Evolutionary conservation across 2,329 filamentous ascomycete genomes (phyloP).

Genomic region (Canariomyces notabilis): DNA sequence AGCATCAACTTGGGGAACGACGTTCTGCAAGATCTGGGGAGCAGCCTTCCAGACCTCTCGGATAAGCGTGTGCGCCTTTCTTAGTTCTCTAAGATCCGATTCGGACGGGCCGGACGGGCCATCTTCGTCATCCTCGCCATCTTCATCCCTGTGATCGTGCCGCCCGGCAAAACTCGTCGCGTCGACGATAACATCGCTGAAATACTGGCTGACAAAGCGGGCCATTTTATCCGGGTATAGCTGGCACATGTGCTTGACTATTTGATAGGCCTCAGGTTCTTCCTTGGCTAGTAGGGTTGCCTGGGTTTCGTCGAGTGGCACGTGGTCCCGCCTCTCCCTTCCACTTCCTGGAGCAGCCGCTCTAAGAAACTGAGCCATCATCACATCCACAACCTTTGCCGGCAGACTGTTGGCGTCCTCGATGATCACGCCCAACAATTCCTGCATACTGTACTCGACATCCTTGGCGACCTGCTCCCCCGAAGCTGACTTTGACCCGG

Average conservation of each 20-base stretch:
- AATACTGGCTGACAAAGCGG: slow-evolving; percentile 90
- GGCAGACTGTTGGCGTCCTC: slow-evolving; percentile 79
- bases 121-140: slow-evolving; percentile 61
- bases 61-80: slow-evolving; percentile 83
- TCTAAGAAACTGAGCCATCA: slow-evolving; percentile 91
- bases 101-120: slow-evolving; percentile 62
- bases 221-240: slow-evolving; percentile 90
- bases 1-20: slow-evolving; percentile 87
- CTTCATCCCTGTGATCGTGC: slow-evolving; percentile 52
- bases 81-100: slow-evolving; percentile 79
- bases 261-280: slow-evolving; percentile 87
- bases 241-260: slow-evolving; percentile 93
- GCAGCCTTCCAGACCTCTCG: slow-evolving; percentile 92
- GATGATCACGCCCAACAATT: slow-evolving; percentile 76
- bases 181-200: slow-evolving; percentile 93
- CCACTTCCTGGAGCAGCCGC: slow-evolving; percentile 67
- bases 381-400: slow-evolving; percentile 78
- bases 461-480: slow-evolving; percentile 87
- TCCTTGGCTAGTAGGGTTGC: slow-evolving; percentile 81
- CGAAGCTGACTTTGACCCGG: slow-evolving; percentile 66
- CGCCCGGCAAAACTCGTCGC: slow-evolving; percentile 59
- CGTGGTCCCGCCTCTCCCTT: slow-evolving; percentile 51
- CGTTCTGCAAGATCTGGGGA: slow-evolving; percentile 82
- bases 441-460: slow-evolving; percentile 87
- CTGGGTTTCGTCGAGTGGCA: slow-evolving; percentile 66